Base-by-base conservation (phyloP, 441 rosid species). In the Arabidopsis hybrid region DNA sequence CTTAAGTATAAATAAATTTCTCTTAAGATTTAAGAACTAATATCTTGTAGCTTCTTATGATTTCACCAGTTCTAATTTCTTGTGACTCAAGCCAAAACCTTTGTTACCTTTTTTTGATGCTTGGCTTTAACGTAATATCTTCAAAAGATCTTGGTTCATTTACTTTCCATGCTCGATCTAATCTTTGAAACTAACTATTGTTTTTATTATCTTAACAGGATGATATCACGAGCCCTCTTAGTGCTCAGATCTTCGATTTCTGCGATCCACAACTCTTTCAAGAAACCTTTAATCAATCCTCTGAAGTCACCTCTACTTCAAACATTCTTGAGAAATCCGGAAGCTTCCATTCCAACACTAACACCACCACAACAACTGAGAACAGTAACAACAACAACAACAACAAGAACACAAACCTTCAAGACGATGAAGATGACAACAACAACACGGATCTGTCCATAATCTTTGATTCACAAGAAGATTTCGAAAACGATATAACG, bases 401-500 rank as follows among this genome's bases (percentile, higher is more conserved):
- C 64, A 64, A 9, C 70, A 75, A 39, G 31, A 59, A 59, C 6
- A 60, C 58, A 69, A 6, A 69, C 7, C 40, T 63, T 67, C 7
- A 76, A 73, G 7, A 68, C 51, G 65, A 77, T 50, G 75, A 64
- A 39, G 67, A 74, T 42, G 77, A 60, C 63, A 79, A 65, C 64
- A 79, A 75, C 70, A 83, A 51, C 6, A 72, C 57, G 53, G 89
- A 83, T 56, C 77, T 85, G n/a, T 85, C 93, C 8, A 78, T 78
- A 34, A 78, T 78, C 26, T 74, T 91, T 78, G 90, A 87, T 64
- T 81, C 90, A 4, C 89, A 80, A 18, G 79, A 79, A 32, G 96
- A 92, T 31, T 84, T 92, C 9, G 90, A 88, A 10, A 89, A 91
- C 52, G 91, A 87, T 42, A 88, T 95, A 58, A 84, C 99, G 1